phyloP scores from a whole-genome alignment of 441 rosid genomes.

The Erodium texanum region DNA sequence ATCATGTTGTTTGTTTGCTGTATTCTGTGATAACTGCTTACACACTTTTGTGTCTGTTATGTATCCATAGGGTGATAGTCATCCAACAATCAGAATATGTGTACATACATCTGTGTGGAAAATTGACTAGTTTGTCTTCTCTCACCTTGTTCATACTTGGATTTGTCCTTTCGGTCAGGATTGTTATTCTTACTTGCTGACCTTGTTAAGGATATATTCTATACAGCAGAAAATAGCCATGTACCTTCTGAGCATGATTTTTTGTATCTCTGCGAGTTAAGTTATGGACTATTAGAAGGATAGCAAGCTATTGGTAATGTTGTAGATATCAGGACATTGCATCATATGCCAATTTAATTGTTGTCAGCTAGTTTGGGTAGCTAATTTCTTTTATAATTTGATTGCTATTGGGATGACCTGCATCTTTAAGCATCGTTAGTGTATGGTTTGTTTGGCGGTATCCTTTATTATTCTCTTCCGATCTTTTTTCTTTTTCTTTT shows the following conservation, averaged over 20 bases:
- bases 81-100: background rate
- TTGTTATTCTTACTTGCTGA: background rate
- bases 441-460: background rate
- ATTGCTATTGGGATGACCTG: background rate
- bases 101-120: background rate
- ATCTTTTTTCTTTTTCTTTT: background rate
- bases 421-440: background rate
- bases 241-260: background rate
- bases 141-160: background rate
- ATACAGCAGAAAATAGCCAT: background rate
- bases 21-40: background rate
- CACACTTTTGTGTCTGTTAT: background rate
- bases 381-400: background rate
- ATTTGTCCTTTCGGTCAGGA: background rate
- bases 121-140: background rate
- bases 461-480: background rate
- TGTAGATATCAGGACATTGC: background rate
- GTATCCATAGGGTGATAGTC: background rate
- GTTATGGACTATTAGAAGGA: background rate
- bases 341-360: background rate
- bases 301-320: background rate
- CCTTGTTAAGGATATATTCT: background rate
- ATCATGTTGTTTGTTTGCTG: background rate
- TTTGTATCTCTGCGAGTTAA: background rate
- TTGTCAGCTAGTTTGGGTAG: background rate